Conservation (phyloP, 805 yeast genomes). For the Zygotorulaspora chibaensis region DNA sequence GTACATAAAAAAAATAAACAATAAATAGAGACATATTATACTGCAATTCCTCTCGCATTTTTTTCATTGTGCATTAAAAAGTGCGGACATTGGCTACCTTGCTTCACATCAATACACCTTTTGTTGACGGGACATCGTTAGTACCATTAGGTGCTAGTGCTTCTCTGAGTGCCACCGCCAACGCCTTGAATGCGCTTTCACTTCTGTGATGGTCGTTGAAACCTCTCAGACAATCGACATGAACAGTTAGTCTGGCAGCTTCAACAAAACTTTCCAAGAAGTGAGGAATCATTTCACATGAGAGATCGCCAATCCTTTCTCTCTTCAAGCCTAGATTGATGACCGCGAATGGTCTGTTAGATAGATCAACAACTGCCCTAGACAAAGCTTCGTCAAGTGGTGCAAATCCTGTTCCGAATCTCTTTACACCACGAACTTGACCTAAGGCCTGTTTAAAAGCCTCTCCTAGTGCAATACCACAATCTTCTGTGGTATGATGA, state of each 20-base stretch:
- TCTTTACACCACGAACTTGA: conserved; percentile 79
- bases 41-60: background rate
- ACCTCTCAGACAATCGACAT: conserved; percentile 92
- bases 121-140: conserved; percentile 91
- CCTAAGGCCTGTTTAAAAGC: conserved; percentile 91
- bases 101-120: conserved; percentile 75
- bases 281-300: conserved; percentile 98
- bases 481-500: conserved; percentile 95
- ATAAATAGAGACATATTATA: background rate
- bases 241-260: conserved; percentile 84
- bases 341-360: conserved; percentile 89
- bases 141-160: conserved; percentile 80
- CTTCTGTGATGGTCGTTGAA: conserved; percentile 94
- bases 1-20: conserved; percentile 1
- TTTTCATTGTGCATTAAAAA: background rate
- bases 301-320: conserved; percentile 87
- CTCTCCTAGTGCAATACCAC: conserved; percentile 84
- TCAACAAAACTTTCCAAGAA: conserved; percentile 91
- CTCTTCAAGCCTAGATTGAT: conserved; percentile 85
- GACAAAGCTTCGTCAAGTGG: conserved; percentile 95
- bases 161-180: conserved; percentile 87
- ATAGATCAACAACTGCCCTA: conserved; percentile 92
- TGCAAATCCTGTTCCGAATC: conserved; percentile 91
- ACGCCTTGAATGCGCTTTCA: conserved; percentile 93
- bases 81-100: background rate